phyloP scores from a whole-genome alignment of 1,284 basidiomycete genomes.

The Xerocomus amazonicus region DNA sequence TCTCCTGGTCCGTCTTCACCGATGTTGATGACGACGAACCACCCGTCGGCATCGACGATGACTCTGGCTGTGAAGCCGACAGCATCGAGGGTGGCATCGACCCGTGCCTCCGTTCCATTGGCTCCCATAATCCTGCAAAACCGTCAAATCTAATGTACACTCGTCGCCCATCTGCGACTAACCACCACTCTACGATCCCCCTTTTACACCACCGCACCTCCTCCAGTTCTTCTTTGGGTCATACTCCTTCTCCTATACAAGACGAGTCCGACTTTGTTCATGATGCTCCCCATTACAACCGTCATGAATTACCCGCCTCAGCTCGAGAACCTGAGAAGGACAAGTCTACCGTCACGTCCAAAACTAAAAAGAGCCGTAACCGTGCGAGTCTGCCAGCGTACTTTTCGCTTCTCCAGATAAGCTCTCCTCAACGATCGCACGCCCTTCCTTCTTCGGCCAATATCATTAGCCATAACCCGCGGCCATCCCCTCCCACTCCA shows the following conservation, averaged over 20 bases:
- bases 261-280: slow-evolving; percentile 42
- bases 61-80: slow-evolving; percentile 36
- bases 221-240: slow-evolving; percentile 41
- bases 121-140: slow-evolving; percentile 35
- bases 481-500: slow-evolving; percentile 56
- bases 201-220: slow-evolving; percentile 52
- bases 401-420: slow-evolving; percentile 66
- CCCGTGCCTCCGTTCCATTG: slow-evolving; percentile 35
- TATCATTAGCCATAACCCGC: slow-evolving; percentile 38
- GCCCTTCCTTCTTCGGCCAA: slow-evolving; percentile 45
- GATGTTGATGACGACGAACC: slow-evolving; percentile 57
- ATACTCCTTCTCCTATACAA: slow-evolving; percentile 37
- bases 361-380: slow-evolving; percentile 53
- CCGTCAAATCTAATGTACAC: slow-evolving; percentile 52
- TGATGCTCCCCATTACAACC: slow-evolving; percentile 25
- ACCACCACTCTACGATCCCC: slow-evolving; percentile 60
- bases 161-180: slow-evolving; percentile 67
- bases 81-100: slow-evolving; percentile 23
- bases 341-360: slow-evolving; percentile 39
- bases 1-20: slow-evolving; percentile 54
- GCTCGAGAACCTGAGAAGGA: slow-evolving; percentile 32
- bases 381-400: slow-evolving; percentile 73
- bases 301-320: slow-evolving; percentile 21
- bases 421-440: slow-evolving; percentile 42
- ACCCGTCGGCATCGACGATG: slow-evolving; percentile 39